Evolutionary conservation across 2,329 filamentous ascomycete species (phyloP).

Genomic region (Tolypocladium inflatum): DNA sequence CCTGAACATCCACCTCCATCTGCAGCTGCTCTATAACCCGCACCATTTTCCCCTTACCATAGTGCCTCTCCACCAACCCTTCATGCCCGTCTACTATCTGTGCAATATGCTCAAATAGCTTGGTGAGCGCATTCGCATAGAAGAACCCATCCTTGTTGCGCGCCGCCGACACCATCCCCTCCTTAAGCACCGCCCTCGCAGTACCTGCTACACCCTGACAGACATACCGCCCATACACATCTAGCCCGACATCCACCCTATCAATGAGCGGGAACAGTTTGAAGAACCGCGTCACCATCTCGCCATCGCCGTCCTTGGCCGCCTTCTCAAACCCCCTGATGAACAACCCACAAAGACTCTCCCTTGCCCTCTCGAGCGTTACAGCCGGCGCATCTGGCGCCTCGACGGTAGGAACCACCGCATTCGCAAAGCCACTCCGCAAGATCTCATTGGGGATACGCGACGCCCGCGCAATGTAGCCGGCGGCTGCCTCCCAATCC

Average conservation of each 20-base stretch:
- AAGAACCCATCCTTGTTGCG: conserved; percentile 69
- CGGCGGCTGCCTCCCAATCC: too few species aligned
- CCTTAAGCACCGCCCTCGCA: conserved; percentile 69
- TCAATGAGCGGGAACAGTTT: conserved; percentile 95
- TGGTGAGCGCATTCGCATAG: conserved; percentile 83
- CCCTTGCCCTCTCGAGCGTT: conserved; percentile 78
- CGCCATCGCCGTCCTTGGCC: conserved; percentile 71
- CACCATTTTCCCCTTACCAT: conserved; percentile 86
- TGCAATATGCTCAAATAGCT: conserved; percentile 93
- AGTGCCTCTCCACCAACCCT: conserved; percentile 84
- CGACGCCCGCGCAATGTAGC: too few species aligned
- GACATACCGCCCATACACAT: conserved; percentile 92
- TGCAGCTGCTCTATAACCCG: conserved; percentile 89
- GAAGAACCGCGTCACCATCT: conserved; percentile 91
- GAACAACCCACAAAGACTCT: conserved; percentile 84
- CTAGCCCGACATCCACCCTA: conserved; percentile 76
- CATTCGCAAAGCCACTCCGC: too few species aligned
- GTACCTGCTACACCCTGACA: conserved; percentile 86
- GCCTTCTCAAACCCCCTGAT: conserved; percentile 92
- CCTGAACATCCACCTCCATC: conserved; percentile 90
- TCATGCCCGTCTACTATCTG: conserved; percentile 93
- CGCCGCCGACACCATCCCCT: conserved; percentile 41
- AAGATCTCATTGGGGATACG: too few species aligned
- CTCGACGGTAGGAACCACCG: conserved; percentile 64
- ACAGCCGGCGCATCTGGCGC: conserved; percentile 84